phyloP scores from a whole-genome alignment of 2,329 filamentous ascomycete species.

The Lecanicillium sp. region DNA sequence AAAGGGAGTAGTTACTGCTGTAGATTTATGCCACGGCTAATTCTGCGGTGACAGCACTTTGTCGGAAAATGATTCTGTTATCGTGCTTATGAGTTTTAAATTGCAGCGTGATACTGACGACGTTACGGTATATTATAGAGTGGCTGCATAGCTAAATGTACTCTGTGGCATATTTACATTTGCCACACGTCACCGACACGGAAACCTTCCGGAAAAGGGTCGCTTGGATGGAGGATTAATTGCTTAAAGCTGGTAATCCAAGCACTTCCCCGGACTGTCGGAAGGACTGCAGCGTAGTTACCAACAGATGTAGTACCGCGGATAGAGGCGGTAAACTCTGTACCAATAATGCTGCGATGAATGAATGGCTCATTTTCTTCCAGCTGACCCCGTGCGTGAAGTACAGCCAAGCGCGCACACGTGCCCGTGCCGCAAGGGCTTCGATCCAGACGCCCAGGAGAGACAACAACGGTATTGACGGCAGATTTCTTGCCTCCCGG shows the following conservation, averaged over 20 bases:
- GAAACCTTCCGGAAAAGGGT: slow-evolving; percentile 30
- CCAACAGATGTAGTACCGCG: slow-evolving; percentile 27
- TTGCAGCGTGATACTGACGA: too few relatives aligned
- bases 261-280: slow-evolving; percentile 29
- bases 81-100: too few relatives aligned
- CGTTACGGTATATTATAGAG: too few relatives aligned
- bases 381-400: slow-evolving; percentile 30
- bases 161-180: too few relatives aligned
- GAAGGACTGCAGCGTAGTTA: slow-evolving; percentile 25
- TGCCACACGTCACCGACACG: too few relatives aligned
- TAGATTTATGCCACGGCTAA: too few relatives aligned
- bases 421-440: slow-evolving; percentile 37
- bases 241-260: slow-evolving; percentile 35
- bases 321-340: slow-evolving; percentile 27
- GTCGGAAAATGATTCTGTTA: too few relatives aligned
- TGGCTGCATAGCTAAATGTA: too few relatives aligned
- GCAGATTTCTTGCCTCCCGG: slow-evolving; percentile 9
- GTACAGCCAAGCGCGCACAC: slow-evolving; percentile 30
- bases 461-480: slow-evolving; percentile 29
- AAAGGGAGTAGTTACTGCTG: too few relatives aligned
- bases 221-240: slow-evolving; percentile 27
- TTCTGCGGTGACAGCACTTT: too few relatives aligned
- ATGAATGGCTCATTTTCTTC: slow-evolving; percentile 24
- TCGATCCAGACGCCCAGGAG: slow-evolving; percentile 33
- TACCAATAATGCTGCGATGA: slow-evolving; percentile 31